Percentiles rank a stretch among this genome's conserved stretches.
Evolutionary conservation across 768 basidiomycete genomes (phyloP).

Genomic region (Hydnomerulius pinastri): DNA sequence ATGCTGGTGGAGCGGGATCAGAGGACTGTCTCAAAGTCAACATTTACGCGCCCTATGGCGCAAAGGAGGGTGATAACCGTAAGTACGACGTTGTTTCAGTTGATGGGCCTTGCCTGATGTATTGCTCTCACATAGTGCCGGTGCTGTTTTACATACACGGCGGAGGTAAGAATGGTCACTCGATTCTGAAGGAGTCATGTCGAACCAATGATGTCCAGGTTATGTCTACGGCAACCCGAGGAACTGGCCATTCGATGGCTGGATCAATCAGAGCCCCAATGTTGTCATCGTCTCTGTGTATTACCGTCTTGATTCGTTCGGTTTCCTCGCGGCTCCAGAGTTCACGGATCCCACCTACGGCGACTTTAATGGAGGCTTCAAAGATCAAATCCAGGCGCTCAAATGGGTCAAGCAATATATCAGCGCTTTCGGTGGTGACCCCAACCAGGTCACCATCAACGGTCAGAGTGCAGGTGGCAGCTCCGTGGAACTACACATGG

Average conservation of each 20-base stretch:
- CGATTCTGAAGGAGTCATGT: neutral
- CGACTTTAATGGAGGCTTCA: conserved; percentile 55
- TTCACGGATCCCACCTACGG: conserved; percentile 41
- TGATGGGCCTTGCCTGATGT: neutral
- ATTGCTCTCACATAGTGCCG: conserved; percentile 27
- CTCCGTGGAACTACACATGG: conserved; percentile 59
- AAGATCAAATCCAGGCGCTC: conserved; percentile 51
- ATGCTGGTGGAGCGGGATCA: conserved; percentile 62
- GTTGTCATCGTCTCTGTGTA: conserved; percentile 68
- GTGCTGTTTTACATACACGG: conserved; percentile 45
- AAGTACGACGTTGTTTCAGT: conserved; percentile 18
- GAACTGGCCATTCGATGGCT: conserved; percentile 67
- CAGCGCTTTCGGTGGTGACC: conserved; percentile 41
- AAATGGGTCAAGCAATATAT: conserved; percentile 42
- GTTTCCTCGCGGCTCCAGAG: conserved; percentile 58
- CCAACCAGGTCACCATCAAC: conserved; percentile 46
- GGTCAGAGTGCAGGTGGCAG: conserved; percentile 62
- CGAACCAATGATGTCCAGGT: conserved; percentile 31
- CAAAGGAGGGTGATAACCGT: conserved; percentile 49
- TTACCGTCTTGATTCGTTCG: conserved; percentile 63
- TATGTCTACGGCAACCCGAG: conserved; percentile 61
- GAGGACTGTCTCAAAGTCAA: conserved; percentile 73
- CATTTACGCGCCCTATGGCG: conserved; percentile 56
- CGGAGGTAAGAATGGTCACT: conserved; percentile 30
- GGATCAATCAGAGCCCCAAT: conserved; percentile 63